Percentiles rank a stretch among this genome's conserved stretches.
Evolutionary conservation across 2,329 filamentous ascomycete species (phyloP).

Genomic region (Hypomyces perniciosus): DNA sequence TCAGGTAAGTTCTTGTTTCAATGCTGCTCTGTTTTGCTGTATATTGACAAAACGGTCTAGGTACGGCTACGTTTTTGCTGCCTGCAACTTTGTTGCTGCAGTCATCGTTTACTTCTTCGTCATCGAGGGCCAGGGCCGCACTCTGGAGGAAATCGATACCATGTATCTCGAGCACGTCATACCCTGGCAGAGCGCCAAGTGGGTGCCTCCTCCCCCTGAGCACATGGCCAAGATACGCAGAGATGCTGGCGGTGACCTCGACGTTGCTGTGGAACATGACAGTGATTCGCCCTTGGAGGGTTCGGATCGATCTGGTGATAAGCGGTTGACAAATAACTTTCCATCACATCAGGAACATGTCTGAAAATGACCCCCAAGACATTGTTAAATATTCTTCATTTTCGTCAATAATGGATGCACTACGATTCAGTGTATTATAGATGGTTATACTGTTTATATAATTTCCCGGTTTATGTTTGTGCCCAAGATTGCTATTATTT

Average conservation of each 20-base stretch:
- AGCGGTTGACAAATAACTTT: too few relatives aligned
- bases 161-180: slow-evolving; percentile 65
- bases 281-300: background rate
- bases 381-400: too few relatives aligned
- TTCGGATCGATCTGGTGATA: too few relatives aligned
- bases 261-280: slow-evolving; percentile 15
- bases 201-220: slow-evolving; percentile 39
- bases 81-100: slow-evolving; percentile 59
- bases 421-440: too few relatives aligned
- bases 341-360: too few relatives aligned
- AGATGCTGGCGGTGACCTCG: slow-evolving; percentile 35
- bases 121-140: slow-evolving; percentile 65
- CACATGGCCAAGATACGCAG: slow-evolving; percentile 38
- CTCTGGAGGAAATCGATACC: slow-evolving; percentile 72
- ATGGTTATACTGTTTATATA: too few relatives aligned
- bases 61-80: slow-evolving; percentile 69
- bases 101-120: slow-evolving; percentile 72
- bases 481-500: too few relatives aligned
- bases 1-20: slow-evolving; percentile 37
- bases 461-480: too few relatives aligned
- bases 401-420: too few relatives aligned
- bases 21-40: background rate
- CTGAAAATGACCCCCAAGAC: too few relatives aligned
- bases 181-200: slow-evolving; percentile 56
- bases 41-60: background rate